Conservation (phyloP, 2,329 filamentous ascomycete species). For the Exophiala alcalophila region DNA sequence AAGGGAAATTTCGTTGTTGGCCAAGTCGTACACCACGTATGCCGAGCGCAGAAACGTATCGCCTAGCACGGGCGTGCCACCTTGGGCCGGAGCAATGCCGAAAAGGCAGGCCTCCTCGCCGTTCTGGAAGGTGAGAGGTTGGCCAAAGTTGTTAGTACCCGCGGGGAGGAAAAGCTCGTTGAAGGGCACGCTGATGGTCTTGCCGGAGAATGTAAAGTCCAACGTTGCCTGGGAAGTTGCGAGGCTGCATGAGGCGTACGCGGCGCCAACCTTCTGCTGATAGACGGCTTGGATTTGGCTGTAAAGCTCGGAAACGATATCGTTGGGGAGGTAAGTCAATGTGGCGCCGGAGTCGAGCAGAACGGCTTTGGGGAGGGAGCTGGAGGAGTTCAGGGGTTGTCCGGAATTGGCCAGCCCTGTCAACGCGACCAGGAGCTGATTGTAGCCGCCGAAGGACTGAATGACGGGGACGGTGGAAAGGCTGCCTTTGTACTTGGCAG, state of each 20-base stretch:
- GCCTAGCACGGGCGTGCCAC: conserved; percentile 52
- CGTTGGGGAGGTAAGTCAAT: conserved; percentile 63
- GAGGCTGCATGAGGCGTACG: conserved; percentile 54
- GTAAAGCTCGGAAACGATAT: conserved; percentile 52
- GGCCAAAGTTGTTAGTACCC: conserved; percentile 40
- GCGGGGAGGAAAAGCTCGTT: conserved; percentile 56
- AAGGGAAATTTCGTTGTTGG: conserved; percentile 59
- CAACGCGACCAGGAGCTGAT: conserved; percentile 67
- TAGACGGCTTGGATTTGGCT: conserved; percentile 59
- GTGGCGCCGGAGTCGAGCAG: conserved; percentile 70
- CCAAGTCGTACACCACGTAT: conserved; percentile 62
- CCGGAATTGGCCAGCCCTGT: conserved; percentile 51
- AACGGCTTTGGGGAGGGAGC: conserved; percentile 52
- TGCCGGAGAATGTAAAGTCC: conserved; percentile 56
- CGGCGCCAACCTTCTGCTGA: conserved; percentile 50
- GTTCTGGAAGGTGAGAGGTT: conserved; percentile 37
- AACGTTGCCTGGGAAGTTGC: conserved; percentile 50
- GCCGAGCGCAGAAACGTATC: conserved; percentile 63
- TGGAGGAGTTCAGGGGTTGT: conserved; percentile 22
- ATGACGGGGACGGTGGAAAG: conserved; percentile 68
- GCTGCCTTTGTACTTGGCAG: conserved; percentile 59
- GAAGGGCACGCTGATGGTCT: conserved; percentile 54
- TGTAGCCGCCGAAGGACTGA: conserved; percentile 48
- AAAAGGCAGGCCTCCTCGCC: conserved; percentile 42
- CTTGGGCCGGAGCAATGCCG: conserved; percentile 51